phyloP scores from a whole-genome alignment of 169 alveolate species.

The Eimeria praecox region DNA sequence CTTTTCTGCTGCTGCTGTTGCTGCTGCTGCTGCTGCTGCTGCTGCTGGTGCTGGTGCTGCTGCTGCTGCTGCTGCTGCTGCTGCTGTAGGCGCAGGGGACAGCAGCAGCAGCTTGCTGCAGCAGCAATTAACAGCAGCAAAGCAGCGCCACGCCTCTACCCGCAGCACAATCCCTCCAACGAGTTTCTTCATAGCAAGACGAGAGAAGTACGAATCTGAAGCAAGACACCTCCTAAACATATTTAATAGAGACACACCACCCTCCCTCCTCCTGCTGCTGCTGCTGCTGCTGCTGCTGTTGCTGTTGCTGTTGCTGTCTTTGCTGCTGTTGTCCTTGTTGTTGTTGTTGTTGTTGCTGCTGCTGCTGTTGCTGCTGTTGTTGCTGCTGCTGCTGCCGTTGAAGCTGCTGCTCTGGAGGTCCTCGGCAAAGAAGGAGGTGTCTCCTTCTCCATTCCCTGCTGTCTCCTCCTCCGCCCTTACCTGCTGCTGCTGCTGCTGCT shows the following conservation, averaged over 20 bases:
- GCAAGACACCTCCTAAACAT: constrained; percentile 23
- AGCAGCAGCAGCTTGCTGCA: constrained; percentile 17
- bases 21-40: neutral
- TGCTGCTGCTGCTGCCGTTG: neutral
- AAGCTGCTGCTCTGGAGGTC: neutral
- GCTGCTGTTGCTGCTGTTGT: neutral
- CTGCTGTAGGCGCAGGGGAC: neutral
- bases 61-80: neutral
- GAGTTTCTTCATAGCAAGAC: neutral
- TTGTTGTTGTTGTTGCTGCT: neutral
- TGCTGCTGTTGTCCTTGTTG: neutral
- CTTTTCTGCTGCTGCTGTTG: constrained; percentile 19
- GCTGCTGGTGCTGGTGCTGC: no score
- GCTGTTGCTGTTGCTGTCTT: neutral
- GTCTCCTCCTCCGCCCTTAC: neutral
- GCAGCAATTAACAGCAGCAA: neutral
- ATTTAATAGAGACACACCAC: neutral
- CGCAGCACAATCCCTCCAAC: constrained; percentile 1
- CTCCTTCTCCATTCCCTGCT: neutral
- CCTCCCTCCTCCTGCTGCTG: constrained; percentile 12
- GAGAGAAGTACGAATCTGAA: neutral
- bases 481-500: constrained; percentile 32
- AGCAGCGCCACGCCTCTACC: constrained; percentile 22
- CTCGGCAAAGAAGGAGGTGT: neutral
- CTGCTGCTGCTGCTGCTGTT: constrained; percentile 18